These are phyloP conservation scores for Plectosphaerella sp. DNA, from an alignment of 2,329 filamentous ascomycete species.

Conservation along the genomic window DNA sequence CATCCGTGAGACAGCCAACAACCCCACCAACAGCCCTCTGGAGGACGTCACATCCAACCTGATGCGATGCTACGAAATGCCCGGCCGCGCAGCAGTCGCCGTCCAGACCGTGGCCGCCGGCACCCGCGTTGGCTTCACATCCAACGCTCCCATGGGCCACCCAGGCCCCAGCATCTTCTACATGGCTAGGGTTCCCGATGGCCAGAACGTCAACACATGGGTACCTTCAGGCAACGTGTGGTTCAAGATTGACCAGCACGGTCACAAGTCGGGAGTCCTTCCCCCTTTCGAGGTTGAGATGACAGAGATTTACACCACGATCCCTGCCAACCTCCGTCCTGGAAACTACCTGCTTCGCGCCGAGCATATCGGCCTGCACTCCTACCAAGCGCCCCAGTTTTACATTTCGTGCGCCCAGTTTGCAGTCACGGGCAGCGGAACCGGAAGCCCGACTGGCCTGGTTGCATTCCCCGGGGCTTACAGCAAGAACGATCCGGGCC, in stretches of 20 bases:
- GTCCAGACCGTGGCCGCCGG: constrained; percentile 7
- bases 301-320: constrained; percentile 8
- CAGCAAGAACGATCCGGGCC: constrained; percentile 24
- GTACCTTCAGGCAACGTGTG: constrained; percentile 25
- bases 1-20: constrained; percentile 26
- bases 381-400: constrained; percentile 25
- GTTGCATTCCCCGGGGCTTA: constrained; percentile 28
- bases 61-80: constrained; percentile 24
- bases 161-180: constrained; percentile 28
- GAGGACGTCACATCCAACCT: constrained; percentile 21
- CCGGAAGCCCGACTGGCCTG: constrained; percentile 20
- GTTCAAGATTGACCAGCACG: constrained; percentile 19
- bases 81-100: constrained; percentile 14
- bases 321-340: constrained; percentile 13
- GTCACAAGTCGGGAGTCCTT: not conserved
- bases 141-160: constrained; percentile 30
- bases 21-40: constrained; percentile 21
- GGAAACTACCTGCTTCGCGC: constrained; percentile 20
- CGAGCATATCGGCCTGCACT: constrained; percentile 26
- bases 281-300: constrained; percentile 1
- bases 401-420: constrained; percentile 20
- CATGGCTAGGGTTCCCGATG: constrained; percentile 24
- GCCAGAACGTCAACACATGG: constrained; percentile 23
- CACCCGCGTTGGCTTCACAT: constrained; percentile 21
- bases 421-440: constrained; percentile 16